These are phyloP conservation scores for Alternaria brassicae DNA, from an alignment of 2,329 filamentous ascomycete genomes.

Conservation along the genomic window DNA sequence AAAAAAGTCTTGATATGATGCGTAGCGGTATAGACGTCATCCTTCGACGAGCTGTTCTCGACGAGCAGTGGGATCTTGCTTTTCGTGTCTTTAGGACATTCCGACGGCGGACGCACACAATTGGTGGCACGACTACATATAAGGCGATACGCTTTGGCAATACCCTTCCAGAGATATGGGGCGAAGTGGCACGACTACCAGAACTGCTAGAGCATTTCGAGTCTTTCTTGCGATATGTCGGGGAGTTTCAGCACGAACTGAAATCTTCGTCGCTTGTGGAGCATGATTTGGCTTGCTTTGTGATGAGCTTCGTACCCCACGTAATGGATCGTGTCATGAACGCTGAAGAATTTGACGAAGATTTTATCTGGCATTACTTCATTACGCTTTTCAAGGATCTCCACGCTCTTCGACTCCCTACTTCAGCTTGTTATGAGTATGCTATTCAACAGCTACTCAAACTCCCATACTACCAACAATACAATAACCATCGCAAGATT, in stretches of 20 bases:
- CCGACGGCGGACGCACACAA: conserved; percentile 12
- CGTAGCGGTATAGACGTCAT: conserved; percentile 41
- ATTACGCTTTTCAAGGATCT: conserved; percentile 35
- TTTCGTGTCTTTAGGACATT: conserved; percentile 37
- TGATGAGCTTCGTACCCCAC: conserved; percentile 36
- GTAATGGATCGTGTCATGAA: conserved; percentile 37
- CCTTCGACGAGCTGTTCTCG: conserved; percentile 37
- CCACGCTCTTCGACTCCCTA: conserved; percentile 25
- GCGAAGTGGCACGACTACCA: conserved; percentile 29
- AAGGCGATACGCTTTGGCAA: conserved; percentile 15
- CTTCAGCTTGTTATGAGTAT: conserved; percentile 34
- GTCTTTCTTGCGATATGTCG: conserved; percentile 38
- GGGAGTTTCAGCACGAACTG: conserved; percentile 34
- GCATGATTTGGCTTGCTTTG: conserved; percentile 27
- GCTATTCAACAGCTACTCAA: conserved; percentile 35
- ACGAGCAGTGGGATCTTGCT: conserved; percentile 48
- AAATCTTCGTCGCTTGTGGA: conserved; percentile 22
- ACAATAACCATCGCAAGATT: conserved; percentile 36
- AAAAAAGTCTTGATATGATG: conserved; percentile 6
- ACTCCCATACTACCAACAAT: conserved; percentile 37
- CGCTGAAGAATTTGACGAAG: conserved; percentile 28
- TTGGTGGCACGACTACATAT: conserved; percentile 1
- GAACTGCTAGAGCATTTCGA: conserved; percentile 32
- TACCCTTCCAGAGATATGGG: conserved; percentile 35
- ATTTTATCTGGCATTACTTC: conserved; percentile 37